Conservation (phyloP, 352 stramenopile species). For the Globisporangium abappressorium region DNA sequence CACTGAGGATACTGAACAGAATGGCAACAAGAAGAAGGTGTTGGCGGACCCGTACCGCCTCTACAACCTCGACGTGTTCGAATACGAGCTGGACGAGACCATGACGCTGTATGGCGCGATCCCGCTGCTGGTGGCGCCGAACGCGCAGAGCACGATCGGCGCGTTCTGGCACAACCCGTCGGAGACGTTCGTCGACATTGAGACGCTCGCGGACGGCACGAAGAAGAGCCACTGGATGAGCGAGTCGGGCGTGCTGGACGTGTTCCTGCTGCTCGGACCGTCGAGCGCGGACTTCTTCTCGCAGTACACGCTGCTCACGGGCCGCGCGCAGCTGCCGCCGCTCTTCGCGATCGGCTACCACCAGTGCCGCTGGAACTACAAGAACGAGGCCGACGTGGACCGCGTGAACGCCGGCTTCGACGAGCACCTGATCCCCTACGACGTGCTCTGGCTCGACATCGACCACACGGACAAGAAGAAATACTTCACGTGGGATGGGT, state of each 20-base stretch:
- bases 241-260: slow-evolving; percentile 95
- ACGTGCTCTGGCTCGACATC: slow-evolving; percentile 99
- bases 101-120: slow-evolving; percentile 97
- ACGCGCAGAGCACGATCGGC: slow-evolving; percentile 79
- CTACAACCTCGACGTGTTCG: slow-evolving; percentile 99
- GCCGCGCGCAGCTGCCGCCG: slow-evolving; percentile 90
- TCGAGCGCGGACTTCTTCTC: slow-evolving; percentile 77
- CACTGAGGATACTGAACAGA: slow-evolving; percentile 2
- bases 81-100: slow-evolving; percentile 98
- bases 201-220: slow-evolving; percentile 38
- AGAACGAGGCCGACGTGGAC: slow-evolving; percentile 96
- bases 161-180: slow-evolving; percentile 99
- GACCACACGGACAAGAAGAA: slow-evolving; percentile 99
- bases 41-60: slow-evolving; percentile 96
- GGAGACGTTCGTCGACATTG: slow-evolving; percentile 98
- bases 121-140: slow-evolving; percentile 64
- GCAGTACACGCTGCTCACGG: slow-evolving; percentile 94
- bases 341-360: slow-evolving; percentile 98
- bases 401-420: slow-evolving; percentile 91
- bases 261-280: slow-evolving; percentile 94
- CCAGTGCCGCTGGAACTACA: slow-evolving; percentile 99
- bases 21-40: slow-evolving; percentile 25
- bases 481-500: slow-evolving; percentile 97
- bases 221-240: slow-evolving; percentile 92
- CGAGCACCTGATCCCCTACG: slow-evolving; percentile 97